Percentiles rank a stretch among this genome's conserved stretches.
Conservation (phyloP, 768 basidiomycete species). For the Polyporus arcularius region DNA sequence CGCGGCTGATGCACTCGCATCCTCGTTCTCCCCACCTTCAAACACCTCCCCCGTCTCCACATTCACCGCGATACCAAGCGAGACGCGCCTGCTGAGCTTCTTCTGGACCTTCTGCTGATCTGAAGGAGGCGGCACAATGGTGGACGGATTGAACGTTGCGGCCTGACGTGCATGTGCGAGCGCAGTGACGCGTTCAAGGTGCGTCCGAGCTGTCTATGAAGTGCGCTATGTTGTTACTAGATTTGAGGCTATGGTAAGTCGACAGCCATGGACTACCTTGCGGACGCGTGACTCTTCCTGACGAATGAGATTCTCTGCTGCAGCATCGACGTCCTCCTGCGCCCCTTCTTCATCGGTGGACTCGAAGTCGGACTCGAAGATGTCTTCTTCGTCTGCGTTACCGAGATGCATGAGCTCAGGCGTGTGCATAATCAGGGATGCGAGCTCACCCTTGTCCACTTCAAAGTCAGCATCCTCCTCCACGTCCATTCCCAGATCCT, state of each 20-base stretch:
- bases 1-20: background rate
- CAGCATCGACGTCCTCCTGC: constrained; percentile 50
- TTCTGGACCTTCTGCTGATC: constrained; percentile 17
- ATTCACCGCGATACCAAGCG: constrained; percentile 54
- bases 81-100: constrained; percentile 49
- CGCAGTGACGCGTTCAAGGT: constrained; percentile 63
- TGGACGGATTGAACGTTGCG: constrained; percentile 66
- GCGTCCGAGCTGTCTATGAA: constrained; percentile 52
- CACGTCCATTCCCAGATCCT: constrained; percentile 52
- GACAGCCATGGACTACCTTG: constrained; percentile 39
- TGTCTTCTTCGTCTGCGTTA: constrained; percentile 71
- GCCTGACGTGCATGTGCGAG: constrained; percentile 67
- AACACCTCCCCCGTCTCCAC: constrained; percentile 64
- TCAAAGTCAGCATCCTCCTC: constrained; percentile 79
- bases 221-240: background rate
- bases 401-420: background rate
- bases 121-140: constrained; percentile 27
- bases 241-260: background rate
- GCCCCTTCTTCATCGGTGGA: constrained; percentile 73
- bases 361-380: constrained; percentile 83
- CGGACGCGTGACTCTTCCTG: constrained; percentile 61
- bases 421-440: no score
- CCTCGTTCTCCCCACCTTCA: constrained; percentile 25
- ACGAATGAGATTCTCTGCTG: constrained; percentile 54
- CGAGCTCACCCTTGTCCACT: constrained; percentile 56